phyloP scores from a whole-genome alignment of 73 alveolate genomes.

The Blepharisma stoltei region DNA sequence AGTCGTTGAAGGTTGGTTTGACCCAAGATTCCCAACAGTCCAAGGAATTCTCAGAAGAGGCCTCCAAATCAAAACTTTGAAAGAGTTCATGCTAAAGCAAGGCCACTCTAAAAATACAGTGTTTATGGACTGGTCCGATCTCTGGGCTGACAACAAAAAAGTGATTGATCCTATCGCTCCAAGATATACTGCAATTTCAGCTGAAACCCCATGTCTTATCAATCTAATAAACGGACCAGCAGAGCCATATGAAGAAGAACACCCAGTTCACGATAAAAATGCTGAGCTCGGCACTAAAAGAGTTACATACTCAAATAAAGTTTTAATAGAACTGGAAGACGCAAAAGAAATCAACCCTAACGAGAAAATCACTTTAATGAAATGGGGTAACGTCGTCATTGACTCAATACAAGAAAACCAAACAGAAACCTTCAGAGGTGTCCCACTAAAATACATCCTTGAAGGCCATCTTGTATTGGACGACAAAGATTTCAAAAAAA shows the following conservation, averaged over 20 bases:
- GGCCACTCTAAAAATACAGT: slow-evolving; percentile 94
- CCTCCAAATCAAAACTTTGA: slow-evolving; percentile 90
- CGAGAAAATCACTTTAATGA: slow-evolving; percentile 71
- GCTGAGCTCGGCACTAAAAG: slow-evolving; percentile 62
- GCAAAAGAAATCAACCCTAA: slow-evolving; percentile 59
- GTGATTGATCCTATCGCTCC: slow-evolving; percentile 83
- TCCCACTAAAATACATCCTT: slow-evolving; percentile 42
- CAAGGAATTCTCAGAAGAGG: slow-evolving; percentile 99
- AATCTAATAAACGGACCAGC: slow-evolving; percentile 55
- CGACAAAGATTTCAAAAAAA: slow-evolving; percentile 88
- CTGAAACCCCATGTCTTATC: slow-evolving; percentile 56
- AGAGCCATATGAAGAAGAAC: slow-evolving; percentile 31
- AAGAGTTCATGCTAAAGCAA: slow-evolving; percentile 89
- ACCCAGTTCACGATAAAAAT: slow-evolving; percentile 48
- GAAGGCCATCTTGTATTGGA: slow-evolving; percentile 54
- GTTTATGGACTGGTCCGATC: slow-evolving; percentile 93
- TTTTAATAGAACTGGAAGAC: slow-evolving; percentile 72
- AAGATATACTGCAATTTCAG: slow-evolving; percentile 76
- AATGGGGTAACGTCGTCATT: slow-evolving; percentile 72
- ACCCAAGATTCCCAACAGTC: slow-evolving; percentile 99
- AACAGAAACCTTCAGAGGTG: slow-evolving; percentile 34
- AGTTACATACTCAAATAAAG: slow-evolving; percentile 43
- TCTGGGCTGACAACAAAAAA: slow-evolving; percentile 86
- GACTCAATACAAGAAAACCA: slow-evolving; percentile 43
- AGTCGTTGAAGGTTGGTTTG: slow-evolving; percentile 97